Conservation (phyloP, 179 eudicot species). For the Vitellaria paradoxa region DNA sequence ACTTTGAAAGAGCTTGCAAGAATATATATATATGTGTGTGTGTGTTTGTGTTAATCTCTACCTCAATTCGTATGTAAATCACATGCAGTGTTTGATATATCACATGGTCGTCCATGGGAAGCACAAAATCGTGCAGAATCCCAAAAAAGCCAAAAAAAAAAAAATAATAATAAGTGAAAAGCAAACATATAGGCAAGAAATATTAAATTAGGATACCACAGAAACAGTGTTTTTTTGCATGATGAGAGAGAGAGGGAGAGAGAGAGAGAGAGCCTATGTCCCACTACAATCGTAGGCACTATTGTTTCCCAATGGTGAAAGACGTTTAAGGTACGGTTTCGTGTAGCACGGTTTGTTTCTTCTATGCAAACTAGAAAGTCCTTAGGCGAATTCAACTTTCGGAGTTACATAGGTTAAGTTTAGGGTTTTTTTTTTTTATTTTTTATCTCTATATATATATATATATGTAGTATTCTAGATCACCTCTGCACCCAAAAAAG, state of each 20-base stretch:
- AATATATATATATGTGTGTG: too few species aligned
- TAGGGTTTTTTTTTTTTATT: constrained; percentile 13
- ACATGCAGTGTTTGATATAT: constrained; percentile 12
- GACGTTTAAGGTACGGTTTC: neutral
- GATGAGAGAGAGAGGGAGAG: constrained; percentile 27
- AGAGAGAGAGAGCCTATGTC: neutral
- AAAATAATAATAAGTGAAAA: neutral
- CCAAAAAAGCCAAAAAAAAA: constrained; percentile 18
- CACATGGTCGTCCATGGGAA: constrained; percentile 22
- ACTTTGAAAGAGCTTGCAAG: too few species aligned
- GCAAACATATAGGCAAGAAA: neutral
- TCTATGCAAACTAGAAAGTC: neutral
- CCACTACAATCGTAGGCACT: neutral
- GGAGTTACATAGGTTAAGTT: neutral
- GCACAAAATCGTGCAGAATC: constrained; percentile 30
- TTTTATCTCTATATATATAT: too few species aligned
- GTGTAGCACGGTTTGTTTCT: neutral
- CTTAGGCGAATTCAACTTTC: constrained; percentile 21
- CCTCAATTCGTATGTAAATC: constrained; percentile 3
- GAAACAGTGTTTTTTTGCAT: constrained; percentile 31
- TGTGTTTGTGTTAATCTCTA: neutral
- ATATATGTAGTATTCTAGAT: constrained; percentile 3
- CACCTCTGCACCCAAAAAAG: neutral
- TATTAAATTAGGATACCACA: constrained; percentile 11
- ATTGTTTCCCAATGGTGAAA: neutral